A percentile compares a stretch with the other conserved stretches of the same genome.
Evolutionary conservation across 441 rosid species (phyloP).

Genomic region (Bocquillonia castaneifolia): DNA sequence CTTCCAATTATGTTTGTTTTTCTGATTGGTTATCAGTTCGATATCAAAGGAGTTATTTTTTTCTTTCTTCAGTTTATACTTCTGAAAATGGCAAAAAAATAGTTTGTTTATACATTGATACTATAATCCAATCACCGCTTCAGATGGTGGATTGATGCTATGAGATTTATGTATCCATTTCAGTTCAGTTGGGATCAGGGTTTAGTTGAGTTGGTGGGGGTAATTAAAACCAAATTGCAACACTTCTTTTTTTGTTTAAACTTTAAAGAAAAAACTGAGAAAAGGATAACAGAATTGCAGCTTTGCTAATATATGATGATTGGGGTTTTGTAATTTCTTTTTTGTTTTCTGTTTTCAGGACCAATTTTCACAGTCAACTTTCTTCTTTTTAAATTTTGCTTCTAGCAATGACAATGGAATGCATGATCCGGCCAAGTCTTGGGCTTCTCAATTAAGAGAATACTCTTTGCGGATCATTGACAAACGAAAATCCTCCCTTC

Average conservation of each 20-base stretch:
- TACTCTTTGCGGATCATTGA: conserved; percentile 42
- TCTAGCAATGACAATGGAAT: conserved; percentile 35
- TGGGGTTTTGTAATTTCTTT: conserved; percentile 12
- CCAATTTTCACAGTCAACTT: conserved; percentile 34
- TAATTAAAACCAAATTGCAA: conserved; percentile 1
- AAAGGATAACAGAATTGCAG: neutral
- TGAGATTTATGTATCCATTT: neutral
- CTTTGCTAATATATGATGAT: conserved; percentile 16
- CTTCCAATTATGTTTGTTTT: neutral
- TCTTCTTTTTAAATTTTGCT: conserved; percentile 49
- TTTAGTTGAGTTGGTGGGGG: neutral
- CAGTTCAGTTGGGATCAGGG: neutral
- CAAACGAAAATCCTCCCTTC: conserved; percentile 46
- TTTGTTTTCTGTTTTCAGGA: conserved; percentile 45
- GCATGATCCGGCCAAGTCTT: conserved; percentile 32
- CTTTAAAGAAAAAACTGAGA: too few species aligned
- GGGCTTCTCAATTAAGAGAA: conserved; percentile 70
- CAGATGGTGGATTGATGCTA: neutral
- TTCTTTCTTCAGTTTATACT: neutral
- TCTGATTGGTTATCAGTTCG: neutral
- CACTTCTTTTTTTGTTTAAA: too few species aligned
- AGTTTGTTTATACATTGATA: neutral
- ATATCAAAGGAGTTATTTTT: neutral
- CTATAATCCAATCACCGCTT: neutral
- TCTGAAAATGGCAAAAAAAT: neutral